A percentile compares a stretch with the other conserved stretches of the same genome.
phyloP scores from a whole-genome alignment of 139 green algal species.

The Tetradesmus obliquus region DNA sequence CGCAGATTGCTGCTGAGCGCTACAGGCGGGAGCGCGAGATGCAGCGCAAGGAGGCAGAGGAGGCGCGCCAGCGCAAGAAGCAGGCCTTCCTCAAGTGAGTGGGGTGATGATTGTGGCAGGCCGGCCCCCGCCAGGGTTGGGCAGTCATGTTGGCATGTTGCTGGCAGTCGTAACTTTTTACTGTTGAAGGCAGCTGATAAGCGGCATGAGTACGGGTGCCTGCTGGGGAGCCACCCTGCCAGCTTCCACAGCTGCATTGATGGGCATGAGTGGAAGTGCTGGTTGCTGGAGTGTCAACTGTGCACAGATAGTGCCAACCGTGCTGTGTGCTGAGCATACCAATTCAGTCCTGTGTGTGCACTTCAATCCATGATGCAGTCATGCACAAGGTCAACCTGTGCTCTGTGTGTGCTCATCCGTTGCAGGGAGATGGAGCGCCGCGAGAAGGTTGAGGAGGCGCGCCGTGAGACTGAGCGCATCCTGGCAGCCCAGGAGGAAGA shows the following conservation, averaged over 20 bases:
- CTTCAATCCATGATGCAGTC: not conserved
- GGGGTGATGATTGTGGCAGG: not conserved
- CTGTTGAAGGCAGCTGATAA: too few species aligned
- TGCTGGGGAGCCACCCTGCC: too few species aligned
- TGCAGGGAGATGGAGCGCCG: constrained; percentile 81
- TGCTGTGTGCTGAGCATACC: too few species aligned
- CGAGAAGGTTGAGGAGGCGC: constrained; percentile 73
- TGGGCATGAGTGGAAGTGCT: too few species aligned
- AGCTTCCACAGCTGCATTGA: too few species aligned
- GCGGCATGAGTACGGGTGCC: too few species aligned
- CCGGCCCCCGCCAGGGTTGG: not conserved
- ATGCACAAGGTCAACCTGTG: not conserved
- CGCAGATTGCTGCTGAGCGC: constrained; percentile 43
- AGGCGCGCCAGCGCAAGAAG: constrained; percentile 65
- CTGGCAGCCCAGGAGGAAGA: constrained; percentile 66
- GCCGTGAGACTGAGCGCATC: constrained; percentile 78
- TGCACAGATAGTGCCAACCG: too few species aligned
- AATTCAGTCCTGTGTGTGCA: not conserved
- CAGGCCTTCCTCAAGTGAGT: constrained; percentile 65
- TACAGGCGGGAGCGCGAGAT: constrained; percentile 55
- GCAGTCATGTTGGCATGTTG: not conserved
- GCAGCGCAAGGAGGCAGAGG: constrained; percentile 56
- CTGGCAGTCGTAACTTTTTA: too few species aligned
- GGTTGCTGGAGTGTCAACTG: too few species aligned
- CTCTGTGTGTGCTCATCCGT: not conserved